These are phyloP conservation scores for Neurospora tetraspora DNA, from an alignment of 495 filamentous ascomycete species.

Conservation along the genomic window DNA sequence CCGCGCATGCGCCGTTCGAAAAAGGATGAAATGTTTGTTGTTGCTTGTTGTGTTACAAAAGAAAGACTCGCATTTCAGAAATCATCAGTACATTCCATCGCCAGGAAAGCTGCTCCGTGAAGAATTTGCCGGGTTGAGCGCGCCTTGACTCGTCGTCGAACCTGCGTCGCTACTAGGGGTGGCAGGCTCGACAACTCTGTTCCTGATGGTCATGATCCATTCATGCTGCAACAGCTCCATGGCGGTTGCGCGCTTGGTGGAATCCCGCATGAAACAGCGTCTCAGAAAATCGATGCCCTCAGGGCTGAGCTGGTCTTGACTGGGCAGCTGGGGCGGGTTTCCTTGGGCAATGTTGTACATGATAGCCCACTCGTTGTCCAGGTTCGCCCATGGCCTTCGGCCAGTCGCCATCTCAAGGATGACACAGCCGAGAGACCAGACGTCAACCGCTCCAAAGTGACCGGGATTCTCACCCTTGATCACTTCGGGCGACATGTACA, in stretches of 20 bases:
- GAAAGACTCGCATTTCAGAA: background rate
- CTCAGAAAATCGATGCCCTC: slow-evolving; percentile 80
- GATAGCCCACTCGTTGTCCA: slow-evolving; percentile 99
- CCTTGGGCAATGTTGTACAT: slow-evolving; percentile 99
- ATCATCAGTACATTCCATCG: slow-evolving; percentile 5
- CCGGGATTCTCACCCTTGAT: slow-evolving; percentile 75
- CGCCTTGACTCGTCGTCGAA: slow-evolving; percentile 23
- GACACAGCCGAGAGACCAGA: slow-evolving; percentile 96
- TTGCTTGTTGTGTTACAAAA: background rate
- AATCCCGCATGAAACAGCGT: slow-evolving; percentile 82
- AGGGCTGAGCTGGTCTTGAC: slow-evolving; percentile 71
- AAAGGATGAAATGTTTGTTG: background rate
- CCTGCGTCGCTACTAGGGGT: slow-evolving; percentile 42
- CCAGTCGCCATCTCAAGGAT: slow-evolving; percentile 97
- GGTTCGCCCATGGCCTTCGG: slow-evolving; percentile 86
- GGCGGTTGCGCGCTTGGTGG: slow-evolving; percentile 65
- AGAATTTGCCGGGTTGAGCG: slow-evolving; percentile 13
- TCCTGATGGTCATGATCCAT: slow-evolving; percentile 69
- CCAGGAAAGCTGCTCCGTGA: slow-evolving; percentile 2
- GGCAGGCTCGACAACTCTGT: slow-evolving; percentile 43
- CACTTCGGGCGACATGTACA: slow-evolving; percentile 99
- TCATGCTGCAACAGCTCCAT: slow-evolving; percentile 90
- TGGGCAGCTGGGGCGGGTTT: slow-evolving; percentile 77
- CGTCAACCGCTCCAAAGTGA: slow-evolving; percentile 79
- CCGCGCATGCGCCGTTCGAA: background rate